Evolutionary conservation across 2,329 filamentous ascomycete species (phyloP), one percentile per base, ranked within the genome.

Genomic region (Chrysoporthe puriensis): DNA sequence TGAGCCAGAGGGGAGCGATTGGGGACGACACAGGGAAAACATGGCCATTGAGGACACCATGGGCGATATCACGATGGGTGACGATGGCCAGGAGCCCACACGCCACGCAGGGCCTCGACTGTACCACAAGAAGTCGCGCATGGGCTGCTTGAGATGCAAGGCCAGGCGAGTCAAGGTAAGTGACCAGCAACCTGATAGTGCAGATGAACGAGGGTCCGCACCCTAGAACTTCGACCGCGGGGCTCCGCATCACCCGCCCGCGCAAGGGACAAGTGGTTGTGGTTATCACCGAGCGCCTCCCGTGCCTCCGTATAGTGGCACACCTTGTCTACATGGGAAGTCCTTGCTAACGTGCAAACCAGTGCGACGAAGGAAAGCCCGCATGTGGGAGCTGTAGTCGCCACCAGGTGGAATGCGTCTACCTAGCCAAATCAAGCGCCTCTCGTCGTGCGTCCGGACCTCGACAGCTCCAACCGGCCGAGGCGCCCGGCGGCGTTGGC

Each of bases 111-210:
- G 69, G 11, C 73, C 73, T 34, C 69, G 76, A 54, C 70, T 77
- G 26, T 77, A 77, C 59, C 76, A 77, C 67, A 75, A 72, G 66
- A 77, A 77, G 70, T 76, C 74, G 36, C 68, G 72, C 46, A 73
- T 71, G 61, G 76, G 76, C 1, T 77, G 76, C 64, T 66, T 73
- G 16, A 71, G 74, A 52, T 77, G 75, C 67, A 75, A 74, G 66
- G 71, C 70, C 9, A 70, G 75, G 40, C 71, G 75, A 26, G 76
- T 77, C 21, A 77, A 77, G 73, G 76, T 77, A 58, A 66, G 67
- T 44, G 56, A 21, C 48, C 32, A 50, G n/a, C n/a, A 9, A 50
- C 9, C 42, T 36, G 13, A 1, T n/a, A 40, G 9, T 9, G 11
- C 16, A 42, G 7, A 21, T 5, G 34, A 42, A 5, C n/a, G 21